Conservation (phyloP, 805 yeast genomes). For the Zygosaccharomyces siamensis region DNA sequence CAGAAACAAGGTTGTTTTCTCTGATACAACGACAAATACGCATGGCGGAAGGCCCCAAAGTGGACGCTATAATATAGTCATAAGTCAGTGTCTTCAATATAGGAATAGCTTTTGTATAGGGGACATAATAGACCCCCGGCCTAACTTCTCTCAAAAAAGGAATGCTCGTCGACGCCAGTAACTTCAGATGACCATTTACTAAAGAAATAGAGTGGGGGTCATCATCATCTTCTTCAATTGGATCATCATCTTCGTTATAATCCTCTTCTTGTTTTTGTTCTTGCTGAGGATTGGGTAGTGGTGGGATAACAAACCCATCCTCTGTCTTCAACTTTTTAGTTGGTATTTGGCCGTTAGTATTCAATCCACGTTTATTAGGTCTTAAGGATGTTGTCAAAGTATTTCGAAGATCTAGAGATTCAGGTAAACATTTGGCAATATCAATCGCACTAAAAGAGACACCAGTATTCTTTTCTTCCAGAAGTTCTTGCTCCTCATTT, state of each 20-base stretch:
- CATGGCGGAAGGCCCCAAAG: slow-evolving; percentile 62
- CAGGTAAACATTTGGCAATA: slow-evolving; percentile 39
- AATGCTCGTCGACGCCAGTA: slow-evolving; percentile 47
- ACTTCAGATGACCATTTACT: slow-evolving; percentile 62
- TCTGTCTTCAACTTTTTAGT: slow-evolving; percentile 42
- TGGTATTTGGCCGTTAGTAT: slow-evolving; percentile 20
- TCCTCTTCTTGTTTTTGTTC: slow-evolving; percentile 26
- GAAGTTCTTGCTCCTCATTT: slow-evolving; percentile 22
- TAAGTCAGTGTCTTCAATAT: slow-evolving; percentile 45
- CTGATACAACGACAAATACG: slow-evolving; percentile 76
- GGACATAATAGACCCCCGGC: slow-evolving; percentile 58
- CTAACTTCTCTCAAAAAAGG: slow-evolving; percentile 58
- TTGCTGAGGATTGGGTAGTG: slow-evolving; percentile 27
- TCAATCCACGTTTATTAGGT: slow-evolving; percentile 34
- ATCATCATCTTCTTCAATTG: slow-evolving; percentile 34
- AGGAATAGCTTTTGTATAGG: slow-evolving; percentile 49
- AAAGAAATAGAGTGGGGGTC: slow-evolving; percentile 33
- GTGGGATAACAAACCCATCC: slow-evolving; percentile 34
- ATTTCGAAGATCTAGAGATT: slow-evolving; percentile 41
- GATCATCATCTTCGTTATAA: slow-evolving; percentile 30
- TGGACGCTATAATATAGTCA: slow-evolving; percentile 53
- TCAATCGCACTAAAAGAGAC: slow-evolving; percentile 42
- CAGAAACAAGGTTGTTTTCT: slow-evolving; percentile 68
- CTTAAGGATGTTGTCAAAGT: slow-evolving; percentile 42
- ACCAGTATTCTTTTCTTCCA: slow-evolving; percentile 35